Percentiles rank a stretch among this genome's conserved stretches.
Evolutionary conservation across 169 alveolate genomes (phyloP).

Genomic region (Eimeria mitis): DNA sequence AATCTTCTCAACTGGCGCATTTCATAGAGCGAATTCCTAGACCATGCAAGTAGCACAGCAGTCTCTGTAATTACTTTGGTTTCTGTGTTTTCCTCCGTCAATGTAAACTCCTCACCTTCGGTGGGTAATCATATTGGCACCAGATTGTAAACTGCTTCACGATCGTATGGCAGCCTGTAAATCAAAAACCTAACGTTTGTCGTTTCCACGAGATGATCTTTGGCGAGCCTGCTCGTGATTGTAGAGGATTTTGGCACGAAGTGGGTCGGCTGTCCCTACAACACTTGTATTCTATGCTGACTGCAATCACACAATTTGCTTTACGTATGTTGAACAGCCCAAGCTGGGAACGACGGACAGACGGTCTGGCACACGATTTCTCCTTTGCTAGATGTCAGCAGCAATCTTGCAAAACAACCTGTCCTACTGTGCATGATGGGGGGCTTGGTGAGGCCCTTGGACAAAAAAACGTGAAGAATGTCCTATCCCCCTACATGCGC

Average conservation of each 20-base stretch:
- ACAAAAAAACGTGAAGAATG: not conserved
- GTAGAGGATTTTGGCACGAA: not conserved
- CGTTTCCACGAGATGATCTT: not conserved
- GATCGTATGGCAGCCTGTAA: not conserved
- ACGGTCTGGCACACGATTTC: not conserved
- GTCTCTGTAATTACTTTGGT: not conserved
- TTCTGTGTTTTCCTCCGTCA: not conserved
- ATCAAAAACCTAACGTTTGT: not conserved
- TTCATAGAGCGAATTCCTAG: not conserved
- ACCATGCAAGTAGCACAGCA: not conserved
- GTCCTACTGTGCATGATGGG: not conserved
- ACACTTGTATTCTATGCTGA: not conserved
- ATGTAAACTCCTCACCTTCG: not conserved
- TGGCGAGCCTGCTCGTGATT: not conserved
- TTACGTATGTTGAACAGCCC: not conserved
- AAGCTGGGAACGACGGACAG: not conserved
- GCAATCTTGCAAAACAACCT: not conserved
- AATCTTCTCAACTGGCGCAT: not conserved
- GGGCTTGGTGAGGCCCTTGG: not conserved
- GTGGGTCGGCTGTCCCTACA: not conserved
- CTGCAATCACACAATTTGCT: not conserved
- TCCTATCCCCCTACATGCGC: not conserved
- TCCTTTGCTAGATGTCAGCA: not conserved
- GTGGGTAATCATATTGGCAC: not conserved
- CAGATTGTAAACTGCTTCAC: not conserved